Evolutionary conservation across 2,329 filamentous ascomycete species (phyloP), one percentile per base, ranked within the genome.

Genomic region (Davidsoniella virescens): DNA sequence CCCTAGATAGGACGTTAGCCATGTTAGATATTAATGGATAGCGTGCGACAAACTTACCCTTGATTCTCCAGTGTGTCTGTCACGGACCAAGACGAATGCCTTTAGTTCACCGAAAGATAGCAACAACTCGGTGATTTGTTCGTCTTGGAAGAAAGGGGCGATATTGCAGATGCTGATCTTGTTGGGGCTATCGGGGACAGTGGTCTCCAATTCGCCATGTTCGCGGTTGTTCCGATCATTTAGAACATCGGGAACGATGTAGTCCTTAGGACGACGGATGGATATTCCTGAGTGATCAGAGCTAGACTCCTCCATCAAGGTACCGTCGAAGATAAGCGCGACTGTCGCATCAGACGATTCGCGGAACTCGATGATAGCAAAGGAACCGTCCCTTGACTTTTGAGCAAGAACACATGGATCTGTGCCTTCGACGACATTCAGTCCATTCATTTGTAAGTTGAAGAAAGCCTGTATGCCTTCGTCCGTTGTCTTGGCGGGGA

Each of bases 91-190:
- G 4, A 90, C 73, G 63, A 96, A 95, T 0, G 87, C 83, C 64
- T 94, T 95, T 43, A 96, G 76, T 62, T 90, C 85, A 55, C 92
- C 92, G 65, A 98, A 96, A 0, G 87, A 82, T 26, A 84, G 81
- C 5, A 98, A 71, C 17, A 98, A 75, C 67, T 96, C 92, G 39
- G 82, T 84, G 6, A 96, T 84, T 59, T 95, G 87, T 51, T 94
- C 87, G 52, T 96, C 92, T 2, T 78, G 82, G 44, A 99, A 78
- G 63, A 92, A 94, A 1, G 76, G 67, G 0, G 92, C 88, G 51
- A 99, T 83, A 61, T 94, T 93, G 46, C 85, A 79, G 57, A 98
- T 81, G 64, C 86, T 86, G 57, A 99, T 83, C 70, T 99, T 99
- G 71, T 94, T 87, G 16, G 87, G 82, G 2, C 87, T 93, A 62